Conservation (phyloP, 257 asterid genomes). For the Nicotiana tomentosiformis region DNA sequence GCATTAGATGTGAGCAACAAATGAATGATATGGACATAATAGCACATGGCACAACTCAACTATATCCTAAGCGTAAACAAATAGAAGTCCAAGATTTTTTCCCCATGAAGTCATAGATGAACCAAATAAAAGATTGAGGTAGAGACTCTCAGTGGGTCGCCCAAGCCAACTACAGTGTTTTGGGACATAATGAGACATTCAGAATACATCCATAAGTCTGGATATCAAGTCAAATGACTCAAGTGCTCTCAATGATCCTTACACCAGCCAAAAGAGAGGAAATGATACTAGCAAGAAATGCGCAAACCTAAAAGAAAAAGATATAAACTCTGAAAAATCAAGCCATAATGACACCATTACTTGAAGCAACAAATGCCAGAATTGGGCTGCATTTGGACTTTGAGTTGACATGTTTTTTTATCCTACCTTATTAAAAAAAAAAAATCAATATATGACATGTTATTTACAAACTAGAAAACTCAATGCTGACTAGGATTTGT, state of each 20-base stretch:
- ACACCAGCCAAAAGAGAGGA: conserved; percentile 4
- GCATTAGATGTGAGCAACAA: not conserved
- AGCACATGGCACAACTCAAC: not conserved
- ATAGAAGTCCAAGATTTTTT: not conserved
- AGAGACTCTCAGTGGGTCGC: not conserved
- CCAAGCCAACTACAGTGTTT: not conserved
- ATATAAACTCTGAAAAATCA: not conserved
- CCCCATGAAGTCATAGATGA: not conserved
- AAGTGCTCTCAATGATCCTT: not conserved
- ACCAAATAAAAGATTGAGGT: not conserved
- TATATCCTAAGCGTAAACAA: not conserved
- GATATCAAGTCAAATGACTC: not conserved
- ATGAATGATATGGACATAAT: not conserved
- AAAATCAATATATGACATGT: not conserved
- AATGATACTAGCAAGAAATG: not conserved
- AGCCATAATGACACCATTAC: not conserved
- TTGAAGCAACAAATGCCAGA: not conserved
- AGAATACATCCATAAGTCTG: not conserved
- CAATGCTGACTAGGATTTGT: not conserved
- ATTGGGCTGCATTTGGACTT: not conserved
- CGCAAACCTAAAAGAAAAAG: not conserved
- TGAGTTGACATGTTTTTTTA: not conserved
- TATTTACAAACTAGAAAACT: not conserved
- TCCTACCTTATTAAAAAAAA: too few species aligned
- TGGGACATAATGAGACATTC: not conserved